phyloP scores from a whole-genome alignment of 306 rosid species.

The Quercus cerris region DNA sequence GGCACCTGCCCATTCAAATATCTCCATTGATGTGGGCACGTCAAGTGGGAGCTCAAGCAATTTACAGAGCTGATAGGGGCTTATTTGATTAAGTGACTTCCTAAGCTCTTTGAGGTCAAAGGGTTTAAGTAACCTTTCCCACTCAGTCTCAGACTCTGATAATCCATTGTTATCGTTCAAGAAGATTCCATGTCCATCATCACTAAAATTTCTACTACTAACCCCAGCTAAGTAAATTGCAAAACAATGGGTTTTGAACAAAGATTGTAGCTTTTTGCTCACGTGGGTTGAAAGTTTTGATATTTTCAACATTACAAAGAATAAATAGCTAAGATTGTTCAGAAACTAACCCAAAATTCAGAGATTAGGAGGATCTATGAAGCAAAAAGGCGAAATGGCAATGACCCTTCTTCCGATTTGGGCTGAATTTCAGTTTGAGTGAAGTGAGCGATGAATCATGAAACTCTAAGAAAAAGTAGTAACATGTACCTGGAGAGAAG shows the following conservation, averaged over 20 bases:
- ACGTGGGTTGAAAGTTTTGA: conserved; percentile 22
- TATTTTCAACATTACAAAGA: conserved; percentile 41
- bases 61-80: conserved; percentile 70
- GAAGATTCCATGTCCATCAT: not conserved
- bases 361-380: not conserved
- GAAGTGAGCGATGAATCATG: not conserved
- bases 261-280: conserved; percentile 26
- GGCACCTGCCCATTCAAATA: conserved; percentile 64
- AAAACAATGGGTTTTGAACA: conserved; percentile 38
- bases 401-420: conserved; percentile 1
- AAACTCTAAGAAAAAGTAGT: not conserved
- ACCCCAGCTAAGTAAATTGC: conserved; percentile 37
- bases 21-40: conserved; percentile 62
- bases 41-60: conserved; percentile 78
- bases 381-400: not conserved
- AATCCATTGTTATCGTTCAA: conserved; percentile 19
- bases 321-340: not conserved
- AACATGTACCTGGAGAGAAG: not conserved
- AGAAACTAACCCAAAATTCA: not conserved
- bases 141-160: conserved; percentile 58
- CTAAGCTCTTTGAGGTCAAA: conserved; percentile 71
- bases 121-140: conserved; percentile 85
- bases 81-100: conserved; percentile 46
- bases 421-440: not conserved
- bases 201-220: conserved; percentile 17